Evolutionary conservation across 805 yeast species (phyloP).

Genomic region (Candida xyloterini): DNA sequence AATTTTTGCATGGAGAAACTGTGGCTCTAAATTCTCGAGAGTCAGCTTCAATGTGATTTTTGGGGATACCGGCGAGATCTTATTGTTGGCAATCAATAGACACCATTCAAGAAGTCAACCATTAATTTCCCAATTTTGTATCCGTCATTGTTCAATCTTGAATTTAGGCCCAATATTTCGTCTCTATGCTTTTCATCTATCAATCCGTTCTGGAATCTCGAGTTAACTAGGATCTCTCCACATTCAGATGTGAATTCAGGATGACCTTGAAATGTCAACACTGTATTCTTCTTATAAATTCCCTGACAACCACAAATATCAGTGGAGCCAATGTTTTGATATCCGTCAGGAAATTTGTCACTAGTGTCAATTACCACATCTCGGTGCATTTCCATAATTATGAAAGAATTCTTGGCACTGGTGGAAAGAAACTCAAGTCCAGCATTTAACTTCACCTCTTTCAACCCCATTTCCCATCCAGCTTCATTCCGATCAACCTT

Average conservation of each 20-base stretch:
- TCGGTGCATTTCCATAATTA: conserved; percentile 55
- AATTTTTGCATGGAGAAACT: neutral
- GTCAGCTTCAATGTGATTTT: too few relatives aligned
- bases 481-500: conserved; percentile 51
- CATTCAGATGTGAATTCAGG: conserved; percentile 66
- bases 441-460: conserved; percentile 45
- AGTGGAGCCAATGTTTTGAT: conserved; percentile 50
- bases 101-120: conserved; percentile 8
- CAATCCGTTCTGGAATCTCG: conserved; percentile 5
- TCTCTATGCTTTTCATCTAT: conserved; percentile 7
- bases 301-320: conserved; percentile 66
- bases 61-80: neutral
- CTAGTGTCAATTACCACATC: conserved; percentile 37
- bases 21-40: neutral
- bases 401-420: conserved; percentile 25
- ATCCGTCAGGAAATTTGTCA: conserved; percentile 32
- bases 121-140: conserved; percentile 7
- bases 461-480: conserved; percentile 77
- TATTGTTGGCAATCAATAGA: neutral
- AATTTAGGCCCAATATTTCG: conserved; percentile 4
- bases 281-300: conserved; percentile 45
- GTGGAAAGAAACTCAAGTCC: conserved; percentile 16
- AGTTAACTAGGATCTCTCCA: conserved; percentile 17
- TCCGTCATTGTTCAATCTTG: conserved; percentile 9
- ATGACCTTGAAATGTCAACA: conserved; percentile 83